A percentile compares a stretch with the other conserved stretches of the same genome.
Evolutionary conservation across 176 grass and related monocot species (phyloP).

Genomic region (Cymbopogon citratus): DNA sequence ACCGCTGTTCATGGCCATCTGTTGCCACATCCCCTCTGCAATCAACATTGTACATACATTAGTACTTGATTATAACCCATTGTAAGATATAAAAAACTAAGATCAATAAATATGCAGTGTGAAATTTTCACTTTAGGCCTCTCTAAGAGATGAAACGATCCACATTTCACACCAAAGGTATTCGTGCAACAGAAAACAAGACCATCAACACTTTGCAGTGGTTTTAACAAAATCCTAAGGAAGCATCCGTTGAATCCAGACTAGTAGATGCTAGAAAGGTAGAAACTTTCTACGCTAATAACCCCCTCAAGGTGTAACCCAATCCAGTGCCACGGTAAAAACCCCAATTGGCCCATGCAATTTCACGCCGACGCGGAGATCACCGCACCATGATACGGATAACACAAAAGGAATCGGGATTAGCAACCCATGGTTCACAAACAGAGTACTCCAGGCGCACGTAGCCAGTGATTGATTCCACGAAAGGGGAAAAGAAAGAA

Average conservation of each 20-base stretch:
- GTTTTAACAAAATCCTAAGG: background rate
- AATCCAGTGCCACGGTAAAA: background rate
- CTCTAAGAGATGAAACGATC: background rate
- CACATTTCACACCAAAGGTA: slow-evolving; percentile 23
- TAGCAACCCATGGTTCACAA: background rate
- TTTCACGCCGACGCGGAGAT: background rate
- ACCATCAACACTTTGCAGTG: background rate
- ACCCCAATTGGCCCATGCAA: slow-evolving; percentile 23
- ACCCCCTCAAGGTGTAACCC: background rate
- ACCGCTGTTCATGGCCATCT: slow-evolving; percentile 58
- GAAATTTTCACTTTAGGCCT: background rate
- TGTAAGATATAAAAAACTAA: background rate
- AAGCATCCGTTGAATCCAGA: background rate
- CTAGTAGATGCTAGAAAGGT: background rate
- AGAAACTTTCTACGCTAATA: background rate
- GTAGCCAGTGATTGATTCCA: background rate
- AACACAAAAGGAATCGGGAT: background rate
- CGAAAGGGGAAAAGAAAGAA: background rate
- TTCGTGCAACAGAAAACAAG: background rate
- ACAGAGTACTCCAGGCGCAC: background rate
- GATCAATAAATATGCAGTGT: background rate
- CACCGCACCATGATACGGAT: background rate
- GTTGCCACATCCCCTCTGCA: slow-evolving; percentile 88
- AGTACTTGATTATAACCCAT: background rate
- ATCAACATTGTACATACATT: slow-evolving; percentile 5